A percentile compares a stretch with the other conserved stretches of the same genome.
phyloP scores from a whole-genome alignment of 1,284 basidiomycete species.

The Papiliotrema terrestris region DNA sequence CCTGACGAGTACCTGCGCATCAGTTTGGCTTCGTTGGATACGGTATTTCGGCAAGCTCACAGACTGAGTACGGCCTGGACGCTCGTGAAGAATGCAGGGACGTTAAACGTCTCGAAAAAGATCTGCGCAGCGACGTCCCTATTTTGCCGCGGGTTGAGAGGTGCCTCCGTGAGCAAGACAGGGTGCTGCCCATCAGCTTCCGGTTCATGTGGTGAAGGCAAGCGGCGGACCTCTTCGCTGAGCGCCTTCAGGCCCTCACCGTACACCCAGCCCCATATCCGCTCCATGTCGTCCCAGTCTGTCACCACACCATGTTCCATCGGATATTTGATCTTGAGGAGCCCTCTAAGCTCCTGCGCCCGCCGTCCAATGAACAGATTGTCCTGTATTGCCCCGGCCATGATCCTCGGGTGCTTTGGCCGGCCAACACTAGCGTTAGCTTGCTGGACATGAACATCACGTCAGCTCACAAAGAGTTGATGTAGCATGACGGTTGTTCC shows the following conservation, averaged over 20 bases:
- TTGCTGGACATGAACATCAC: neutral
- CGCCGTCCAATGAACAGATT: slow-evolving; percentile 88
- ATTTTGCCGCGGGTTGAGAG: slow-evolving; percentile 89
- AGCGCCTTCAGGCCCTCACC: slow-evolving; percentile 88
- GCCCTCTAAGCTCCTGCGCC: slow-evolving; percentile 88
- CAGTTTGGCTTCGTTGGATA: no score
- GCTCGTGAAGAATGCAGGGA: slow-evolving; percentile 93
- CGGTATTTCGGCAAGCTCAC: slow-evolving; percentile 54
- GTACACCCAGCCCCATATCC: slow-evolving; percentile 96
- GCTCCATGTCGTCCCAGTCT: slow-evolving; percentile 98
- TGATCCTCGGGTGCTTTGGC: slow-evolving; percentile 91
- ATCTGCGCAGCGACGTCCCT: slow-evolving; percentile 94
- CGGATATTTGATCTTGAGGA: slow-evolving; percentile 97
- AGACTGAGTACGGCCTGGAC: slow-evolving; percentile 96
- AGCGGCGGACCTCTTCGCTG: slow-evolving; percentile 78
- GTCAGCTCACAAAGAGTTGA: slow-evolving; percentile 85
- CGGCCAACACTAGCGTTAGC: slow-evolving; percentile 71
- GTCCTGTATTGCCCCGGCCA: slow-evolving; percentile 68
- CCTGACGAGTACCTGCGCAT: slow-evolving; percentile 87
- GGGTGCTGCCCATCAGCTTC: slow-evolving; percentile 66
- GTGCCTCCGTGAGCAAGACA: slow-evolving; percentile 90
- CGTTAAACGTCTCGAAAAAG: slow-evolving; percentile 99
- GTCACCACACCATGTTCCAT: slow-evolving; percentile 88
- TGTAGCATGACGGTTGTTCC: slow-evolving; percentile 97
- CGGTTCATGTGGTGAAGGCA: slow-evolving; percentile 1